Base-by-base conservation (phyloP, 1,284 basidiomycete genomes). In the Quambalaria eucalypti region DNA sequence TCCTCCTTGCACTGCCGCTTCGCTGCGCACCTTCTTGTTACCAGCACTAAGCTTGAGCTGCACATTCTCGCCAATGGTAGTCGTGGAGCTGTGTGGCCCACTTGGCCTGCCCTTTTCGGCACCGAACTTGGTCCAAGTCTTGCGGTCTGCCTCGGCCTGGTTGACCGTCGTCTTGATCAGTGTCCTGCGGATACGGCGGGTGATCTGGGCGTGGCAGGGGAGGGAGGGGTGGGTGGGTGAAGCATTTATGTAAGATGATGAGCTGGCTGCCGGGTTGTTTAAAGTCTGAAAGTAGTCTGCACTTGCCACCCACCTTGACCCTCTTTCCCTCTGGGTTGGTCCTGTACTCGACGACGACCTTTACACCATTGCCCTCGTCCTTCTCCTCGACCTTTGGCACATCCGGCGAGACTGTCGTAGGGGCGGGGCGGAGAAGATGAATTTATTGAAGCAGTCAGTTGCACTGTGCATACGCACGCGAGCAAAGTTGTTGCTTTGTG, bases 71-170 rank as follows among this genome's bases (percentile, higher is more conserved):
- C 88, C 93, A 39, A 98, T 87, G 1, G 92, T 95, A 2, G 95
- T 99, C 3, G 95, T 98, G 48, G 66, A 65, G 16, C 57, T 60
- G 80, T 97, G 89, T 9, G 92, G 93, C 5, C 95, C 95, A 4
- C 87, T 78, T 50, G 87, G 83, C 71, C 85, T 89, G 40, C 88
- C 88, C 77, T 85, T 87, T 78, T 99, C 95, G 67, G 83, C 81
- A 2, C 93, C 93, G 75, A 99, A 99, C 71, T 97, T 98, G 31
- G 84, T 74, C 91, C 90, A 96, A 60, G 83, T 84, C 78, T 95
- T 88, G 48, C 93, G 83, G 77, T 93, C 90, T 0, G 95, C 95
- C 6, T 96, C 90, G 21, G 83, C 82, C 73, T 93, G 90, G 64
- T 92, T 89, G 36, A 98, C 95, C 39, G 90, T 82, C n/a, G 87